These are phyloP conservation scores for Allantophomopsis lycopodina DNA, from an alignment of 2,329 filamentous ascomycete species.

Conservation along the genomic window DNA sequence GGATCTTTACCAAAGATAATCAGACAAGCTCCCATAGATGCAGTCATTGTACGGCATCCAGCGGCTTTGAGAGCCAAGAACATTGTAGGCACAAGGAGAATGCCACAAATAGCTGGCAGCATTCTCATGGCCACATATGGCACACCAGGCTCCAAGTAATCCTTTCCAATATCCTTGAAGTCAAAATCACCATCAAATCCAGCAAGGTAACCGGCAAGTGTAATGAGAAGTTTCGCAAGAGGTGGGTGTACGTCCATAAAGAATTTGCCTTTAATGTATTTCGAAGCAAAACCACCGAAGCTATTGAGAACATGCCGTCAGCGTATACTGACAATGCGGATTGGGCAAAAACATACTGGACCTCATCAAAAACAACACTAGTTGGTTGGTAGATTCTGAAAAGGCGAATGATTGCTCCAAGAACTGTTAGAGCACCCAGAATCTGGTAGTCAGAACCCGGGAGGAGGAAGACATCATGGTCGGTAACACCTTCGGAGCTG, in stretches of 20 bases:
- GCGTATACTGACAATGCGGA: conserved; percentile 1
- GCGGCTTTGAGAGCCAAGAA: conserved; percentile 87
- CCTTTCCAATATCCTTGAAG: conserved; percentile 99
- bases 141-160: conserved; percentile 87
- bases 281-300: conserved; percentile 95
- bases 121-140: conserved; percentile 97
- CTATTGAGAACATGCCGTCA: conserved; percentile 28
- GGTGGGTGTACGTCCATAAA: conserved; percentile 99
- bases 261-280: conserved; percentile 98
- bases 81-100: conserved; percentile 80
- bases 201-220: conserved; percentile 84
- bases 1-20: conserved; percentile 68
- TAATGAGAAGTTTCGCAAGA: conserved; percentile 91
- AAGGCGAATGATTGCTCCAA: conserved; percentile 69
- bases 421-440: conserved; percentile 55
- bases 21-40: conserved; percentile 68
- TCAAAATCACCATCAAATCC: conserved; percentile 94
- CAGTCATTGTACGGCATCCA: conserved; percentile 78
- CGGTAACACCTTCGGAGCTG: conserved; percentile 64
- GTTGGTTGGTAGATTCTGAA: conserved; percentile 94
- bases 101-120: conserved; percentile 79
- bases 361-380: conserved; percentile 97
- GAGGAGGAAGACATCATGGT: conserved; percentile 86
- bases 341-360: conserved; percentile 58
- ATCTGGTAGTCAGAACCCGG: conserved; percentile 73